These are phyloP conservation scores for Eutypa lata DNA, from an alignment of 2,329 filamentous ascomycete species.

Conservation along the genomic window DNA sequence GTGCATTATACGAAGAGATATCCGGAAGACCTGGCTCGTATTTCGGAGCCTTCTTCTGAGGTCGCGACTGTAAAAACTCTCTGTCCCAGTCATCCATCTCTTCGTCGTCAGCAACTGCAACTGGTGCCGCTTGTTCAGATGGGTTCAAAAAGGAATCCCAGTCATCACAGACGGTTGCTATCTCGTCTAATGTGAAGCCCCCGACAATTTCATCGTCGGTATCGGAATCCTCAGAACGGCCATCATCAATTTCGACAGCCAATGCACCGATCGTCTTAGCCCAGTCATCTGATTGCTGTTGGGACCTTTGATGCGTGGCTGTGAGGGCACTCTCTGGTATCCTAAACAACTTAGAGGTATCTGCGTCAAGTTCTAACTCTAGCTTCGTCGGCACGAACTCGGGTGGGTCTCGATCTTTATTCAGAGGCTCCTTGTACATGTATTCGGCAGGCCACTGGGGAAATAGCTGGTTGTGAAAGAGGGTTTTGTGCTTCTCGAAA, in stretches of 20 bases:
- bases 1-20: slow-evolving; percentile 58
- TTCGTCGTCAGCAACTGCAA: slow-evolving; percentile 38
- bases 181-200: slow-evolving; percentile 74
- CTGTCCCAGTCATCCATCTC: slow-evolving; percentile 63
- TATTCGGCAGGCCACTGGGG: slow-evolving; percentile 77
- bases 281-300: slow-evolving; percentile 46
- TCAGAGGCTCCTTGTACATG: slow-evolving; percentile 73
- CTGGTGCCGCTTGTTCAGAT: slow-evolving; percentile 14
- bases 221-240: slow-evolving; percentile 39
- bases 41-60: slow-evolving; percentile 65
- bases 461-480: slow-evolving; percentile 79
- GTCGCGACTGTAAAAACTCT: slow-evolving; percentile 51
- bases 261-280: slow-evolving; percentile 44
- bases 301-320: slow-evolving; percentile 47
- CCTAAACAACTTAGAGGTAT: slow-evolving; percentile 83
- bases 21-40: slow-evolving; percentile 57
- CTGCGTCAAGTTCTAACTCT: slow-evolving; percentile 77
- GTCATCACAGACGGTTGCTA: slow-evolving; percentile 82
- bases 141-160: slow-evolving; percentile 66
- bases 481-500: slow-evolving; percentile 71
- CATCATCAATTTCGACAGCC: slow-evolving; percentile 38
- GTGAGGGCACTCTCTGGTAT: slow-evolving; percentile 60
- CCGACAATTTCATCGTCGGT: slow-evolving; percentile 65
- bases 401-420: slow-evolving; percentile 67
- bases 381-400: slow-evolving; percentile 78